phyloP scores from a whole-genome alignment of 2,329 filamentous ascomycete species.

The Paecilomyces dactylethromorphus region DNA sequence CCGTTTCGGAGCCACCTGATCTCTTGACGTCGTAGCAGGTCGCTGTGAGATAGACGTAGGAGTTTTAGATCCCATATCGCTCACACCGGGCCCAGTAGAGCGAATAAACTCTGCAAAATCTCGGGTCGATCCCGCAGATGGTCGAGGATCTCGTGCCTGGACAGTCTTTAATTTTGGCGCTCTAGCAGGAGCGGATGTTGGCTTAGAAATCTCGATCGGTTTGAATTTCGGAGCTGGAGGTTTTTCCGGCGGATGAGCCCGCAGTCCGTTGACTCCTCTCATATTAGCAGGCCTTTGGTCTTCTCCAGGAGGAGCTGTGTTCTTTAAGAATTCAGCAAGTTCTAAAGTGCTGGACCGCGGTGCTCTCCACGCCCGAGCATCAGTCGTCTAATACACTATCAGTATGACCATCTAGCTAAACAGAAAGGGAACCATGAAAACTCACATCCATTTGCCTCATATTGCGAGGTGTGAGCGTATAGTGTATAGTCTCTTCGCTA shows the following conservation, averaged over 20 bases:
- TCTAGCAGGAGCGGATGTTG: conserved; percentile 1
- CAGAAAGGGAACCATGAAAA: conserved; percentile 7
- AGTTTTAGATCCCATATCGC: conserved; percentile 3
- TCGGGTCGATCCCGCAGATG: conserved; percentile 63
- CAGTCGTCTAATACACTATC: conserved; percentile 20
- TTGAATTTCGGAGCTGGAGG: conserved; percentile 14
- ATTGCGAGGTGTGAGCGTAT: conserved; percentile 71
- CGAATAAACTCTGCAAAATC: conserved; percentile 90
- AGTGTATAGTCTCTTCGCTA: conserved; percentile 75
- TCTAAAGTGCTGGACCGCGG: conserved; percentile 28
- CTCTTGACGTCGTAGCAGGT: conserved; percentile 3
- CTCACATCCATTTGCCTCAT: conserved; percentile 71
- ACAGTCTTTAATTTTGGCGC: conserved; percentile 17
- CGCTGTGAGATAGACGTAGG: conserved; percentile 7
- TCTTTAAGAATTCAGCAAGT: conserved; percentile 32
- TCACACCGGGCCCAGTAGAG: conserved; percentile 47
- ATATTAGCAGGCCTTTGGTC: conserved; percentile 11
- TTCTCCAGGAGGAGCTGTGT: conserved; percentile 26
- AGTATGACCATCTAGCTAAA: conserved; percentile 1
- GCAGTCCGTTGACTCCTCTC: conserved; percentile 7
- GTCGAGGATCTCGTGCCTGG: conserved; percentile 65
- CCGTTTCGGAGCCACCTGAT: conserved; percentile 4
- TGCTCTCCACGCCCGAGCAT: conserved; percentile 24
- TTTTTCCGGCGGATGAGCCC: conserved; percentile 13
- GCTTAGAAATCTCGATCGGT: conserved; percentile 9